Base-by-base conservation (phyloP, 2,329 filamentous ascomycete genomes). In the Orbilia ellipsospora region DNA sequence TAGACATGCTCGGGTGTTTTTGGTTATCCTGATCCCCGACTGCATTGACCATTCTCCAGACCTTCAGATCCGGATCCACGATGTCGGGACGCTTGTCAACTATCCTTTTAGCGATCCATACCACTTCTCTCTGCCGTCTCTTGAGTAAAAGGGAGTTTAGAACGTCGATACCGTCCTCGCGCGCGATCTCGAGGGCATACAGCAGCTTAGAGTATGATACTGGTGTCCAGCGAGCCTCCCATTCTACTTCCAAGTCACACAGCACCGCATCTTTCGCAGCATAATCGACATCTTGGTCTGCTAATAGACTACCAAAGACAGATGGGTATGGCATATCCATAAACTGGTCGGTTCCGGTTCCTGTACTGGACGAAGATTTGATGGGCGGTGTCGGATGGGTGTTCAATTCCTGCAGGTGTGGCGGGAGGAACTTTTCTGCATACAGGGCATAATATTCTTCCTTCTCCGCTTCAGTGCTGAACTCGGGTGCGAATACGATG, bases 141-240 rank as follows among this genome's bases (percentile, higher is more conserved):
- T 61, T 64, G n/a, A 75, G 44, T 10, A 75, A 28, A 16, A 75
- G 51, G 2, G 72, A 75, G 31, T 63, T 64, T 23, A 75, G 45
- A 5, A 75, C 23, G 36, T 75, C 72, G 20, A 75, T n/a, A 13
- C 72, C 72, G 42, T 75, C 72, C 44, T 75, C 72, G 12, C 72
- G 72, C 23, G 72, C 72, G 36, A 75, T 75, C 50, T 75, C 72
- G n/a, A 75, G 72, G 6, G 64, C 57, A 56, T 75, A 75, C 20
- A 75, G 45, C 51, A 75, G 64, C 44, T 60, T 68, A 10, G 56
- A 65, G 31, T 69, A 69, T 18, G 72, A 68, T n/a, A 31, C 20
- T 20, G 50, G 16, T 1, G 51, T 69, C 72, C 72, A 75, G 18
- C 72, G 51, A 6, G 59, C 51, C 5, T 75, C 72, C 72, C 72